Percentiles rank a stretch among this genome's conserved stretches.
Evolutionary conservation across 257 asterid species (phyloP).

Genomic region (Plantago major): DNA sequence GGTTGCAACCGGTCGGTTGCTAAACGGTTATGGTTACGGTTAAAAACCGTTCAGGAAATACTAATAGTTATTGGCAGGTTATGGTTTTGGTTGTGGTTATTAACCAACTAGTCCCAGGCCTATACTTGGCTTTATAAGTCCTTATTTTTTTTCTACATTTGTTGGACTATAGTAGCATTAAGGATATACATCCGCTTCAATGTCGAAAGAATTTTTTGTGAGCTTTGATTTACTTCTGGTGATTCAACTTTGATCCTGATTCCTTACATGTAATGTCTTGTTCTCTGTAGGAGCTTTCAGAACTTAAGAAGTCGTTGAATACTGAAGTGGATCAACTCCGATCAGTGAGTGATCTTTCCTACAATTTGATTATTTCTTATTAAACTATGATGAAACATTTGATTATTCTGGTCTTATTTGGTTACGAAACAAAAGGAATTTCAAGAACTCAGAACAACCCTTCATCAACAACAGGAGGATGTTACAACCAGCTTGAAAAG

Average conservation of each 20-base stretch:
- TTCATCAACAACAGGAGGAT: conserved; percentile 96
- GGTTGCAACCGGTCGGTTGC: too few species aligned
- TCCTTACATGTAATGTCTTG: not conserved
- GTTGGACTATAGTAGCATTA: too few species aligned
- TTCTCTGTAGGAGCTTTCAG: conserved; percentile 66
- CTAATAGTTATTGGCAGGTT: too few species aligned
- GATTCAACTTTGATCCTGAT: not conserved
- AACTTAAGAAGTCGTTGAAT: conserved; percentile 61
- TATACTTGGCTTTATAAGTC: too few species aligned
- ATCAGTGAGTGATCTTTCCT: conserved; percentile 48
- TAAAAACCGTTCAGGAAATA: too few species aligned
- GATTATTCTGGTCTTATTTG: conserved; percentile 16
- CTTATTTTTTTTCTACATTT: too few species aligned
- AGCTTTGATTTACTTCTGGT: too few species aligned
- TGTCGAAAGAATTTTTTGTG: too few species aligned
- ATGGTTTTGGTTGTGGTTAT: too few species aligned
- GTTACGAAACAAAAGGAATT: conserved; percentile 53
- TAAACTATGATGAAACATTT: not conserved
- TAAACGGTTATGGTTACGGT: too few species aligned
- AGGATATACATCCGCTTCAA: too few species aligned
- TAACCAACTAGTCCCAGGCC: too few species aligned
- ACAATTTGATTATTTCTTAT: not conserved
- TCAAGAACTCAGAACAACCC: conserved; percentile 79
- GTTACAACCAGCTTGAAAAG: conserved; percentile 61
- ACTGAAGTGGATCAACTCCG: conserved; percentile 89